Percentiles rank a stretch among this genome's conserved stretches.
phyloP scores from a whole-genome alignment of 257 asterid species.

The Rauvolfia tetraphylla region DNA sequence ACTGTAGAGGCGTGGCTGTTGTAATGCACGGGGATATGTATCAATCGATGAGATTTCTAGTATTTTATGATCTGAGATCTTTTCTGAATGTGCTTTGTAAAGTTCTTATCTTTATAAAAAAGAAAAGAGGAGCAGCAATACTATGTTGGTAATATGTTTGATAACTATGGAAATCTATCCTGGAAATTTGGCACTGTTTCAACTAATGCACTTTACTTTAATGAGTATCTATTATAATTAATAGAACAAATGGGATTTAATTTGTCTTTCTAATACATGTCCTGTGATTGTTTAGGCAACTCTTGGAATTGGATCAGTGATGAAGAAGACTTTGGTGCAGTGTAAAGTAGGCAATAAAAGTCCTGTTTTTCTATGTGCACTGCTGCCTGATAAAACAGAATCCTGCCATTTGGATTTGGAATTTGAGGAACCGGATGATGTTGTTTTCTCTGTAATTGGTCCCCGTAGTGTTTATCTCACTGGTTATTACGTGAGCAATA shows the following conservation, averaged over 20 bases:
- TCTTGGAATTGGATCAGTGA: conserved; percentile 58
- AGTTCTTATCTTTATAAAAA: background rate
- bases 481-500: conserved; percentile 55
- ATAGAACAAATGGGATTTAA: background rate
- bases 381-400: conserved; percentile 57
- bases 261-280: conserved; percentile 12
- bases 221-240: background rate
- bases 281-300: conserved; percentile 55
- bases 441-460: conserved; percentile 78
- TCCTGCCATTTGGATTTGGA: conserved; percentile 78
- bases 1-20: too few species aligned
- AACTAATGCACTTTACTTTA: background rate
- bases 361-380: conserved; percentile 63
- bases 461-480: conserved; percentile 67
- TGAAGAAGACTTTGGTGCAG: conserved; percentile 50
- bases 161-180: background rate
- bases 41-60: too few species aligned
- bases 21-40: too few species aligned
- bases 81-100: background rate
- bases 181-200: background rate
- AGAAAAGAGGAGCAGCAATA: background rate
- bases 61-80: too few species aligned
- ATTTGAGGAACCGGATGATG: conserved; percentile 87
- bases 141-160: background rate
- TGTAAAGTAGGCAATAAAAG: conserved; percentile 73